Conservation (phyloP, 2,329 filamentous ascomycete species). For the Botrytis deweyae region DNA sequence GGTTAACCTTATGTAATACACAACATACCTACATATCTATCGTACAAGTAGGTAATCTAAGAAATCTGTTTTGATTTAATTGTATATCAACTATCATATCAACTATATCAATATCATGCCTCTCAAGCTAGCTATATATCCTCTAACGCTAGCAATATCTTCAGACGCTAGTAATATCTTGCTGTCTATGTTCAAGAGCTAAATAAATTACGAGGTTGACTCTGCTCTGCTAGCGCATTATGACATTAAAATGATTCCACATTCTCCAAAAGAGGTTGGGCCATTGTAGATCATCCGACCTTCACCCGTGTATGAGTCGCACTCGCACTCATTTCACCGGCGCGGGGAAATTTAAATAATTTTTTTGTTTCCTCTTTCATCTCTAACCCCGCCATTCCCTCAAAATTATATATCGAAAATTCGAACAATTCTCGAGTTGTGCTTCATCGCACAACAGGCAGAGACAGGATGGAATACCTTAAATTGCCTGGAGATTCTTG, state of each 20-base stretch:
- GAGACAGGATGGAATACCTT: conserved; percentile 34
- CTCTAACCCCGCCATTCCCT: conserved; percentile 17
- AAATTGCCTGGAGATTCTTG: conserved; percentile 35
- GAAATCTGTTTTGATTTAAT: not conserved
- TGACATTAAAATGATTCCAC: not conserved
- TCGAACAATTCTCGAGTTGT: conserved; percentile 8
- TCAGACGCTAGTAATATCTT: not conserved
- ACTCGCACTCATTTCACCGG: not conserved
- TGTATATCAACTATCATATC: not conserved
- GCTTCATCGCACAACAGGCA: conserved; percentile 8
- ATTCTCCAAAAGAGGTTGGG: not conserved
- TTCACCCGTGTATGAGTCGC: not conserved
- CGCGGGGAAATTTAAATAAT: conserved; percentile 11
- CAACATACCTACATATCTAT: no score
- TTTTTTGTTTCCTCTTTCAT: not conserved
- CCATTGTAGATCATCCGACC: not conserved
- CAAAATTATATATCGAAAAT: not conserved
- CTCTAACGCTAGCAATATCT: not conserved
- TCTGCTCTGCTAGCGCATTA: not conserved
- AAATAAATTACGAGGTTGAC: not conserved
- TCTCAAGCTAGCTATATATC: not conserved
- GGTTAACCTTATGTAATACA: no score
- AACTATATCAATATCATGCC: not conserved
- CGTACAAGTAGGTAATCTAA: no score
- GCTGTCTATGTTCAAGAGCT: not conserved